Conservation (phyloP, 2,329 filamentous ascomycete species). For the Claviceps capensis region DNA sequence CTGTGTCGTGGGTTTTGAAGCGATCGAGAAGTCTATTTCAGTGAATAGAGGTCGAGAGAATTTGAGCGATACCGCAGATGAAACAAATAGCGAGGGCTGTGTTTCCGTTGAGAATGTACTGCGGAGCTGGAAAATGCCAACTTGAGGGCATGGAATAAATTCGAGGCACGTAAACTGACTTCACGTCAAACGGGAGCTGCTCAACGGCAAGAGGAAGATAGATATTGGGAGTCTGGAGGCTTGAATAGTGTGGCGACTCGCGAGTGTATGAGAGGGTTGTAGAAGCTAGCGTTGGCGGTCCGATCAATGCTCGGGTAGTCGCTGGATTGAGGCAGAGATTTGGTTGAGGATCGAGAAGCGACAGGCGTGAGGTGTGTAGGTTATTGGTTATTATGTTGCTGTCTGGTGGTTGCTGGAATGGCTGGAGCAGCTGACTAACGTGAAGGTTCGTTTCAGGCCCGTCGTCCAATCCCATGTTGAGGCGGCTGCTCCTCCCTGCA, state of each 20-base stretch:
- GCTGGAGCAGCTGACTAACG: too few relatives aligned
- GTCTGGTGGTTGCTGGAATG: too few relatives aligned
- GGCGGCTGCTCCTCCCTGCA: too few relatives aligned
- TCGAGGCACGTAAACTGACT: neutral
- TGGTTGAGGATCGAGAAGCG: neutral
- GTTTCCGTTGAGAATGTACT: neutral
- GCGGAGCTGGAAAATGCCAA: neutral
- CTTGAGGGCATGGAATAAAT: neutral
- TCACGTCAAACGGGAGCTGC: neutral
- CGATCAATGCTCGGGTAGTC: conserved; percentile 7
- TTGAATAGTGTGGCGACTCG: neutral
- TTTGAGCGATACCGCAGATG: neutral
- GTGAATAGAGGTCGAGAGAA: neutral
- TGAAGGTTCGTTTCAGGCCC: too few relatives aligned
- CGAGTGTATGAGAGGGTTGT: neutral
- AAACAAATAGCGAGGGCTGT: neutral
- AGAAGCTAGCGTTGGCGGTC: neutral
- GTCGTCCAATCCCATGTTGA: too few relatives aligned
- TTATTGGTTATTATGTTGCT: too few relatives aligned
- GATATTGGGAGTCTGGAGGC: neutral
- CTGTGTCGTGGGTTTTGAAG: conserved; percentile 13
- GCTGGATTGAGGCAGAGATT: conserved; percentile 1
- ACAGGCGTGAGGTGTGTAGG: neutral
- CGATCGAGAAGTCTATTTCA: neutral
- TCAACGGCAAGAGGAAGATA: neutral